These are phyloP conservation scores for Verticillium klebahnii DNA, from an alignment of 2,329 filamentous ascomycete genomes.

Conservation along the genomic window DNA sequence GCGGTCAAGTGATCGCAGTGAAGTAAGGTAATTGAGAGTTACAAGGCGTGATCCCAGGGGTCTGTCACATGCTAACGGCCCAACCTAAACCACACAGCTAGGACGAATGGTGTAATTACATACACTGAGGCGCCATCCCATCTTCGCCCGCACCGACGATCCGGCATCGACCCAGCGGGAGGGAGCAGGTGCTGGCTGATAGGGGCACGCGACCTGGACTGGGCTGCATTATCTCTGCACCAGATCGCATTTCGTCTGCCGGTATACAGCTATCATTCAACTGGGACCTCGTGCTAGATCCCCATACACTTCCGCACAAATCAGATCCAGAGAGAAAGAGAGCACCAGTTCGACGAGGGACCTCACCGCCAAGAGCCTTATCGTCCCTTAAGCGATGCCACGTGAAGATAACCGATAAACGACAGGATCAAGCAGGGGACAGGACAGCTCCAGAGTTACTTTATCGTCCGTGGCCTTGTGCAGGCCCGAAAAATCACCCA, in stretches of 20 bases:
- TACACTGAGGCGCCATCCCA: not conserved
- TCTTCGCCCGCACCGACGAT: not conserved
- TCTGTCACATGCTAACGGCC: not conserved
- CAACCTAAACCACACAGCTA: not conserved
- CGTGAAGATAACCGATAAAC: not conserved
- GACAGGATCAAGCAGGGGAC: not conserved
- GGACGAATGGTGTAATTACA: not conserved
- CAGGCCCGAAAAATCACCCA: not conserved
- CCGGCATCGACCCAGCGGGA: not conserved
- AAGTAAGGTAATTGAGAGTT: not conserved
- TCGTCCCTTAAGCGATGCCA: not conserved
- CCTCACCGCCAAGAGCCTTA: not conserved
- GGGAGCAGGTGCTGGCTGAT: not conserved
- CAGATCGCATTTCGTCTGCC: not conserved
- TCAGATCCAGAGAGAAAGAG: too few species aligned
- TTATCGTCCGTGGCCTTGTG: not conserved
- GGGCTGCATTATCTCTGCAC: not conserved
- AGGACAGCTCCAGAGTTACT: not conserved
- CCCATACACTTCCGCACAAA: too few species aligned
- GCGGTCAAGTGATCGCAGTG: not conserved
- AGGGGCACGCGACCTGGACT: constrained; percentile 10
- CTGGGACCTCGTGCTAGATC: not conserved
- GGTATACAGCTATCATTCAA: not conserved
- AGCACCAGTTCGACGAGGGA: too few species aligned
- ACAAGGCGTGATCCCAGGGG: not conserved